Conservation (phyloP, 768 basidiomycete species). For the Russula compacta region DNA sequence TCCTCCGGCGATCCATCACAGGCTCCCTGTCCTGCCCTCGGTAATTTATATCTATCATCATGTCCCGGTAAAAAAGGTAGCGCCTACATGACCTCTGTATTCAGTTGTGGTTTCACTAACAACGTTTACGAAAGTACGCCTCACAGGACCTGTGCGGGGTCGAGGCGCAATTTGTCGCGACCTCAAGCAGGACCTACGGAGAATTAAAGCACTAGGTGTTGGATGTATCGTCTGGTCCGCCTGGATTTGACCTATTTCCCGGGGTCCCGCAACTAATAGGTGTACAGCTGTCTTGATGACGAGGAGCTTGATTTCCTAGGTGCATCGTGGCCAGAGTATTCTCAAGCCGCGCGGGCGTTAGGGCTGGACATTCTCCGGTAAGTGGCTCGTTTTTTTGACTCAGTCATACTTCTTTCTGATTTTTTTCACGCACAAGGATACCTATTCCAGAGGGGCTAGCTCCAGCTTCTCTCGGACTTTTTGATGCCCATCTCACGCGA, state of each 20-base stretch:
- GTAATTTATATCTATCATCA: constrained; percentile 83
- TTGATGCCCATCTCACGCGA: constrained; percentile 59
- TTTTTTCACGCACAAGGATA: constrained; percentile 38
- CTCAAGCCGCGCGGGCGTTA: constrained; percentile 44
- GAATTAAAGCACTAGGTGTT: constrained; percentile 68
- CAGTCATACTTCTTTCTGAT: neutral
- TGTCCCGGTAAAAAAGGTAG: constrained; percentile 93
- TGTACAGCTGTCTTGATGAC: constrained; percentile 71
- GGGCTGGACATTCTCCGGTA: constrained; percentile 78
- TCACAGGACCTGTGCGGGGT: constrained; percentile 68
- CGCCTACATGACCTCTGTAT: neutral
- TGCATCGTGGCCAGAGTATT: constrained; percentile 77
- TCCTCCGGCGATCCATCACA: neutral
- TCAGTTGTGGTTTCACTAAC: neutral
- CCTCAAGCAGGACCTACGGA: constrained; percentile 60
- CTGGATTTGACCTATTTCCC: neutral
- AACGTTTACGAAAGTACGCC: constrained; percentile 40
- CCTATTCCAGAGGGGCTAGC: constrained; percentile 88
- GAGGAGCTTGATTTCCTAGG: constrained; percentile 78
- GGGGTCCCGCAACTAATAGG: neutral
- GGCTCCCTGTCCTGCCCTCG: constrained; percentile 33
- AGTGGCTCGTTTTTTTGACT: neutral
- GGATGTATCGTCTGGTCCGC: constrained; percentile 76
- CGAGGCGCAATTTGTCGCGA: constrained; percentile 78
- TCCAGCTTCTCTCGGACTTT: constrained; percentile 44